Evolutionary conservation across 1,284 basidiomycete genomes (phyloP), one percentile per base, ranked within the genome.

Genomic region (Entoloma clypeatum): DNA sequence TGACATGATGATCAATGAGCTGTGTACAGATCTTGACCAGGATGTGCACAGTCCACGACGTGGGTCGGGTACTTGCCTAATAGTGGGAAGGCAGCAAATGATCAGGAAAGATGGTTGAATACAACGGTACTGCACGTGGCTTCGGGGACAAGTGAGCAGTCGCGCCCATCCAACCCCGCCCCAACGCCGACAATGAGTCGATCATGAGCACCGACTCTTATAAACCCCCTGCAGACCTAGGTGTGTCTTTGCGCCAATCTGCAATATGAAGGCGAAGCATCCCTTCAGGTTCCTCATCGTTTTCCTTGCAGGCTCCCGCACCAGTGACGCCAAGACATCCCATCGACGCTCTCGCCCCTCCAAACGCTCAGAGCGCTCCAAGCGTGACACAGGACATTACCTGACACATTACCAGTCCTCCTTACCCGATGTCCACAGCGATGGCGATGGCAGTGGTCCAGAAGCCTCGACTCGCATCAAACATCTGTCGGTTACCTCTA

Each of bases 351-450:
- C 34, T 16, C 35, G 41, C 16, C 34, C 32, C 18, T 33, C 36
- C 2, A 24, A 41, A 41, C 35, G 21, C 35, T 28, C 45, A 7
- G 41, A 48, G 8, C 47, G 43, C 4, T 54, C 55, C 16, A 49
- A 48, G 34, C 42, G 44, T 44, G 57, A 63, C 28, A 53, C 62
- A 2, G 64, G 67, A 18, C 50, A 59, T 30, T 53, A 64, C 17
- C 51, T 64, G 18, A 60, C 62, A 29, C 68, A 67, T 50, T 68
- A 68, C 55, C 56, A 64, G 47, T 68, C 67, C 1, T 52, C 63
- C 19, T 49, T 66, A 31, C 59, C 67, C 29, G 60, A 65, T 47
- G 53, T 60, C 39, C 53, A 55, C 19, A 41, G 22, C 23, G 39
- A 18, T 14, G 7, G n/a, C 17, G 38, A 44, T 28, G 48, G 47